phyloP scores from a whole-genome alignment of 495 filamentous ascomycete genomes.

The Rostrohypoxylon terebratum region DNA sequence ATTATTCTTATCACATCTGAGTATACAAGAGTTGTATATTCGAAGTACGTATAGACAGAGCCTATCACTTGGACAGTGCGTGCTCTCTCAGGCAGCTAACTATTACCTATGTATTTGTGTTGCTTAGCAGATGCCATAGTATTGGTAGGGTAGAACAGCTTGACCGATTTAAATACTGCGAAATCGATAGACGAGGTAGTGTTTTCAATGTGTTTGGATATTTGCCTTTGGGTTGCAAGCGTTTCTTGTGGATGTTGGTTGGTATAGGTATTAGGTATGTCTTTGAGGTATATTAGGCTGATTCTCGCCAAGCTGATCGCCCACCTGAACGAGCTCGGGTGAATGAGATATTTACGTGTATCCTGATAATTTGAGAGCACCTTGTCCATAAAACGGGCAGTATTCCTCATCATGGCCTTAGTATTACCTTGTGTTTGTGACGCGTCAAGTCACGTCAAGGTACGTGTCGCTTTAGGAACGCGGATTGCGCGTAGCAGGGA shows the following conservation, averaged over 20 bases:
- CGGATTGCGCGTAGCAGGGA: not conserved
- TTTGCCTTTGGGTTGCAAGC: not conserved
- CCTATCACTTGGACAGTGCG: not conserved
- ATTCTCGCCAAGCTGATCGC: not conserved
- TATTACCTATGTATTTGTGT: not conserved
- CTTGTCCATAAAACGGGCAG: not conserved
- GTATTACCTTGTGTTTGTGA: not conserved
- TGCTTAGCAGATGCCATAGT: not conserved
- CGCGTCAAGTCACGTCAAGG: slow-evolving; percentile 1
- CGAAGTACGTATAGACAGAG: not conserved
- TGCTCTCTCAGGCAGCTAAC: not conserved
- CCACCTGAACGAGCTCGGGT: not conserved
- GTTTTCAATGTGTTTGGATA: not conserved
- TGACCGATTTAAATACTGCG: not conserved
- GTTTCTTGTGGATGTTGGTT: not conserved
- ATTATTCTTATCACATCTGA: not conserved
- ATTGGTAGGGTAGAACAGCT: not conserved
- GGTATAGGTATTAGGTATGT: slow-evolving; percentile 2
- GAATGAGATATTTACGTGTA: slow-evolving; percentile 2
- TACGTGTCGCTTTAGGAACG: slow-evolving; percentile 5
- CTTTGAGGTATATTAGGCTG: not conserved
- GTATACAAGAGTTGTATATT: not conserved
- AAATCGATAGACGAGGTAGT: not conserved
- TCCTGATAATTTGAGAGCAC: slow-evolving; percentile 5
- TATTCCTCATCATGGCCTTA: not conserved